Evolutionary conservation across 2,329 filamentous ascomycete genomes (phyloP).

Genomic region (Phyllachora maydis): DNA sequence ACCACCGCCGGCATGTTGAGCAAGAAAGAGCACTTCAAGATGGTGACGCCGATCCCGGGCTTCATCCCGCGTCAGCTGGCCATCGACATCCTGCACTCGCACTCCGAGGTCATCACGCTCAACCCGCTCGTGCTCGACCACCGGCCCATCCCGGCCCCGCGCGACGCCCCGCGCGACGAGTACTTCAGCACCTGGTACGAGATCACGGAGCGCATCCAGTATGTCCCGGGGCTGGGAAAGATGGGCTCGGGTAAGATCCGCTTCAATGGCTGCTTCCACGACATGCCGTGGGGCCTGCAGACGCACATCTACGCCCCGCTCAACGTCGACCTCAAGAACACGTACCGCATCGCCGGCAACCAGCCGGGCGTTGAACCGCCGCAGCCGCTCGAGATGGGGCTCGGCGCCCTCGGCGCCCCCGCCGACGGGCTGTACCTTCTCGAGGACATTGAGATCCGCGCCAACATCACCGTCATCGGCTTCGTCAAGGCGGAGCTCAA

Average conservation of each 20-base stretch:
- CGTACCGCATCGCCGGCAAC: conserved; percentile 47
- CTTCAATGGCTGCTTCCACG: conserved; percentile 53
- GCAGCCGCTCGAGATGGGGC: conserved; percentile 39
- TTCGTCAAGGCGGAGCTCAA: conserved; percentile 50
- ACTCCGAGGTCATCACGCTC: conserved; percentile 49
- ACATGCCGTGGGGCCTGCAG: conserved; percentile 52
- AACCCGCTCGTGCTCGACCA: conserved; percentile 47
- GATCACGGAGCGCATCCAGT: conserved; percentile 48
- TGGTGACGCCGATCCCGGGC: conserved; percentile 48
- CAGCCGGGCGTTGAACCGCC: conserved; percentile 43
- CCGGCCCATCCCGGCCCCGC: conserved; percentile 43
- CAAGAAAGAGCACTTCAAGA: conserved; percentile 45
- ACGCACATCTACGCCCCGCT: conserved; percentile 52
- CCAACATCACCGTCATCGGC: conserved; percentile 41
- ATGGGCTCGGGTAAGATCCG: conserved; percentile 43
- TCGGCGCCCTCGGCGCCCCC: conserved; percentile 35
- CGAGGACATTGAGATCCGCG: conserved; percentile 51
- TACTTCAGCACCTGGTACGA: conserved; percentile 59
- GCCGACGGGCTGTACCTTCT: conserved; percentile 45
- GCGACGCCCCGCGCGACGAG: conserved; percentile 46
- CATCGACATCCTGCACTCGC: conserved; percentile 51
- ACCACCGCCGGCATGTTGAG: conserved; percentile 20
- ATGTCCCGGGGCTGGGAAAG: conserved; percentile 43
- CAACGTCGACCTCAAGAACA: conserved; percentile 44
- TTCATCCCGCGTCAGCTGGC: conserved; percentile 53